Percentiles rank a stretch among this genome's conserved stretches.
Evolutionary conservation across 345 rosid genomes (phyloP).

Genomic region (Eucalyptus albens): DNA sequence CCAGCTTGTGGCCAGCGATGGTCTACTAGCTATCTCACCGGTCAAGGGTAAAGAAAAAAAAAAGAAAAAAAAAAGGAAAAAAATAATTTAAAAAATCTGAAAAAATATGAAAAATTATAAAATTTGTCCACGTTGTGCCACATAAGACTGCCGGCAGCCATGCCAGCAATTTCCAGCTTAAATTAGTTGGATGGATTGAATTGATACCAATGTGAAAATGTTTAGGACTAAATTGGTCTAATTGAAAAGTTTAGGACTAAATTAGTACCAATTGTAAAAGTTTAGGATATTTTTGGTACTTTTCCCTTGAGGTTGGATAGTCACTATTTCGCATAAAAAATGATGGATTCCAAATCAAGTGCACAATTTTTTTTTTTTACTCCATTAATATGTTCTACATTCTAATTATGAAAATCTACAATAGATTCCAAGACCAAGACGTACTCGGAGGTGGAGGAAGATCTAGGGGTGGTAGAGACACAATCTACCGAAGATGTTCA

Average conservation of each 20-base stretch:
- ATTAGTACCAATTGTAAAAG: no score
- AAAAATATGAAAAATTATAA: no score
- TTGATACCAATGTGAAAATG: no score
- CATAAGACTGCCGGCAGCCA: fast-evolving
- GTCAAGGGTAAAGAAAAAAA: no score
- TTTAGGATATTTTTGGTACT: background rate
- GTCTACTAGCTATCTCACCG: fast-evolving
- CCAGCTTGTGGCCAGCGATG: fast-evolving
- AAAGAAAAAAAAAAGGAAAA: no score
- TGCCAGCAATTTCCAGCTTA: fast-evolving
- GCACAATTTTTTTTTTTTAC: no score
- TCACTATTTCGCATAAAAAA: background rate
- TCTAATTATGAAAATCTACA: background rate
- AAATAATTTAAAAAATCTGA: no score
- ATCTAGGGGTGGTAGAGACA: background rate
- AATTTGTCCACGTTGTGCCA: no score
- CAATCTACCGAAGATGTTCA: background rate
- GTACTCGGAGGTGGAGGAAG: background rate
- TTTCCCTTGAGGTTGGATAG: background rate
- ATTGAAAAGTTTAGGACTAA: no score
- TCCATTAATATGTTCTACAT: no score
- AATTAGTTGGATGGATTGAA: fast-evolving
- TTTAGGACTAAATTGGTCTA: no score
- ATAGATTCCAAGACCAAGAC: background rate
- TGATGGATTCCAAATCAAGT: no score